Conservation (phyloP, 2,329 filamentous ascomycete genomes). For the Penicillium hordei region DNA sequence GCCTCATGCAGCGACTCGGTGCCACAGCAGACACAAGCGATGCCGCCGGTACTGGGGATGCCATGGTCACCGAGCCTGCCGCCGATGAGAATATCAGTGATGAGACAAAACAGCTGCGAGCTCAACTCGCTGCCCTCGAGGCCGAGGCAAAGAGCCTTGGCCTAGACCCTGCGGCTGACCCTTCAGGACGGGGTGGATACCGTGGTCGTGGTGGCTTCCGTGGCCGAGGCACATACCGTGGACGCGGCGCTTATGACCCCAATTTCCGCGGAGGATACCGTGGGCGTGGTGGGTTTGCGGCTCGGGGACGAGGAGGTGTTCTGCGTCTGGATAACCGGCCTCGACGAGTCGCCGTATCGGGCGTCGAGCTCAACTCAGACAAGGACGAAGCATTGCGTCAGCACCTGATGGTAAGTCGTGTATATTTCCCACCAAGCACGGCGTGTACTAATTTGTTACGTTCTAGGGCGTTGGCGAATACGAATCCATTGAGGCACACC, state of each 20-base stretch:
- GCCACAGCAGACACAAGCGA: slow-evolving; percentile 39
- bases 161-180: slow-evolving; percentile 45
- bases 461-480: slow-evolving; percentile 48
- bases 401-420: slow-evolving; percentile 51
- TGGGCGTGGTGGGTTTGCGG: slow-evolving; percentile 42
- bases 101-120: slow-evolving; percentile 54
- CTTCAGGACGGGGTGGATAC: slow-evolving; percentile 33
- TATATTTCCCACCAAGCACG: neutral
- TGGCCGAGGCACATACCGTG: slow-evolving; percentile 43
- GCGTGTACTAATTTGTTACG: slow-evolving; percentile 10
- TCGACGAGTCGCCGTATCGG: slow-evolving; percentile 53
- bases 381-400: slow-evolving; percentile 58
- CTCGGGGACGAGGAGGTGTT: slow-evolving; percentile 50
- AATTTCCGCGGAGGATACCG: slow-evolving; percentile 43
- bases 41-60: slow-evolving; percentile 27
- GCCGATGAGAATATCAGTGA: slow-evolving; percentile 43
- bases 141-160: slow-evolving; percentile 56
- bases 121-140: slow-evolving; percentile 56
- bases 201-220: slow-evolving; percentile 40
- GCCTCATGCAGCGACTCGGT: slow-evolving; percentile 51
- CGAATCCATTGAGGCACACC: slow-evolving; percentile 45
- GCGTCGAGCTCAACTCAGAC: slow-evolving; percentile 48
- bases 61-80: slow-evolving; percentile 19
- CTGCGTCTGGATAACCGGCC: slow-evolving; percentile 60
- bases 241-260: slow-evolving; percentile 43